Base-by-base conservation (phyloP, 129 eudicot species). In the Saussurea involucrata region DNA sequence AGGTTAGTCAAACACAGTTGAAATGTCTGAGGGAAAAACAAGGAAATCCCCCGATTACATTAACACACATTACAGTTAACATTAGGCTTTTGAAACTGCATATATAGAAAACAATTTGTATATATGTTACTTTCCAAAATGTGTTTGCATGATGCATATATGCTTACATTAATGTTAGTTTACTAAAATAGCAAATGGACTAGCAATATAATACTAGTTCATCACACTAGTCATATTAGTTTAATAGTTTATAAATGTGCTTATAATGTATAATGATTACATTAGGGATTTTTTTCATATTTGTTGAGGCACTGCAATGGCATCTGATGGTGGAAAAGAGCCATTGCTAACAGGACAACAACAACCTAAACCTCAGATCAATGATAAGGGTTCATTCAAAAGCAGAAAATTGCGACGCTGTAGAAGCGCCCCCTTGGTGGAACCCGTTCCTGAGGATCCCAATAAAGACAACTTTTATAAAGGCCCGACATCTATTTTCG, bases 401-500 rank as follows among this genome's bases (percentile, higher is more conserved):
- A 86, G 73, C 71, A 90, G 80, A 75, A 91, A 87, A 80, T 64
- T 82, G 12, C 86, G 92, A 63, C 90, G 90, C 4, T 67, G 87
- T 65, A 89, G 72, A 84, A 94, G 98, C 76, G 90, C 93, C 63
- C 98, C 97, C n/a, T 69, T 68, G 64, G 55, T 76, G 37, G 92
- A 87, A 55, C 76, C 75, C 28, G 40, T 75, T 37, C 90, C 85
- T 29, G 78, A 81, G 29, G 90, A 84, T 36, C 27, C 82, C 12
- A 60, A 85, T 15, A 61, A 36, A 27, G 63, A 72, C 46, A 60
- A 24, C 63, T 25, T 76, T 12, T 27, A 68, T 36, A 75, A 72
- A 8, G 37, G 57, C 21, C 75, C 89, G 3, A 69, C 63, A 67
- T 83, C 94, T 61, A 46, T 77, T 31, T 78, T 80, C 22, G 80